Evolutionary conservation across 2,329 filamentous ascomycete genomes (phyloP).

Genomic region (Apiospora arundinis): DNA sequence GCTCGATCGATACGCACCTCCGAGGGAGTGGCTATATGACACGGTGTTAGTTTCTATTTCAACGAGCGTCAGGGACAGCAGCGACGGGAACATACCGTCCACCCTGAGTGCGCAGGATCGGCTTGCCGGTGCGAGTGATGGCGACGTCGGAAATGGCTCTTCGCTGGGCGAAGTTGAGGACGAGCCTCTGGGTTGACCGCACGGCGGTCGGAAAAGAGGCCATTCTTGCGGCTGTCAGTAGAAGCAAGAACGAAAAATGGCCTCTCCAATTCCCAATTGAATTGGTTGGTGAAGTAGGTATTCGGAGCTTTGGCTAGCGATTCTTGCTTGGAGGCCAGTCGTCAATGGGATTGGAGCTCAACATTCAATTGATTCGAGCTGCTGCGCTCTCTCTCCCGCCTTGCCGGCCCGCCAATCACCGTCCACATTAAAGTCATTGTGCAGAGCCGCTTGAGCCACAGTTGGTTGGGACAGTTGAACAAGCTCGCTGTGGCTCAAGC

Average conservation of each 20-base stretch:
- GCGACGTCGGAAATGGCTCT: conserved; percentile 78
- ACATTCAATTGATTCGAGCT: conserved; percentile 19
- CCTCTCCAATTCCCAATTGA: conserved; percentile 39
- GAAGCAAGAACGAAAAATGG: conserved; percentile 40
- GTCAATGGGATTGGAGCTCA: conserved; percentile 22
- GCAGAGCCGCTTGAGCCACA: conserved; percentile 9
- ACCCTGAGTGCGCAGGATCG: conserved; percentile 85
- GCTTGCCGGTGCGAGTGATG: conserved; percentile 96
- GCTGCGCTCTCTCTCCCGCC: conserved; percentile 15
- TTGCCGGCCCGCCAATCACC: conserved; percentile 27
- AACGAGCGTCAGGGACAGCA: conserved; percentile 30
- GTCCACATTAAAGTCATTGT: conserved; percentile 19
- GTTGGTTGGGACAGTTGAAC: background rate
- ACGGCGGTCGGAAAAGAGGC: conserved; percentile 62
- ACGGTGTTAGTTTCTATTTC: conserved; percentile 26
- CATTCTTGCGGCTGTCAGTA: conserved; percentile 49
- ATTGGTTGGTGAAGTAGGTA: conserved; percentile 28
- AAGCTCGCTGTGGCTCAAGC: background rate
- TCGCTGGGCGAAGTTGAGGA: conserved; percentile 55
- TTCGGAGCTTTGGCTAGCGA: conserved; percentile 24
- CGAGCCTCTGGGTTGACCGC: conserved; percentile 58
- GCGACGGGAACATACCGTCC: conserved; percentile 71
- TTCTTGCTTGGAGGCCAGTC: conserved; percentile 11
- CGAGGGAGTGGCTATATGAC: conserved; percentile 73
- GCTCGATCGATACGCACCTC: conserved; percentile 64